Evolutionary conservation across 2,329 filamentous ascomycete species (phyloP), one percentile per base, ranked within the genome.

Genomic region (Epichloe bromicola): DNA sequence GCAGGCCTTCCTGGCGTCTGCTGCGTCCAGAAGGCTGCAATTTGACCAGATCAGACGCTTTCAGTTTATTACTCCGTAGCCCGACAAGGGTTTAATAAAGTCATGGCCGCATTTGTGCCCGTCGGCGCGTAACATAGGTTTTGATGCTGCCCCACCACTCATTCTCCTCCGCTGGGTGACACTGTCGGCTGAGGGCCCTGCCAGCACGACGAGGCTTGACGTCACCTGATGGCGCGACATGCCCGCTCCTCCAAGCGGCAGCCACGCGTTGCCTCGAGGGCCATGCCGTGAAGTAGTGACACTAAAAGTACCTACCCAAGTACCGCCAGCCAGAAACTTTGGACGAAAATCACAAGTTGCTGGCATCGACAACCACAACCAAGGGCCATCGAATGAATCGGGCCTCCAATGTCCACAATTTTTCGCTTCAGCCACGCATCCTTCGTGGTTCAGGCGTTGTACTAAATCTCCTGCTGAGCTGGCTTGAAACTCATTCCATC

Each of bases 211-310:
- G 8, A 20, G 19, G 44, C 44, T 34, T 14, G 14, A 42, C 38
- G 48, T 50, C 48, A 50, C 48, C 41, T 50, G 48, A 50, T 50
- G 34, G 10, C 48, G 48, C 48, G 48, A 39, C 48, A 33, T 19
- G 14, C 20, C 14, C 43, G 43, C 30, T 34, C n/a, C 43, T 30
- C 42, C 20, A 33, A 44, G 23, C 42, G 10, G 8, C 26, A 30
- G 7, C 26, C 30, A 36, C 26, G 43, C 30, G 30, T 19, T 36
- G 30, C 43, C 26, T 26, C 12, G 30, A 12, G n/a, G 11, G 8
- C 42, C n/a, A 8, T 23, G 26, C 14, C 20, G 12, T 8, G 42
- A 17, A 17, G 7, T 39, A 39, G 37, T 12, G 17, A 10, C 39
- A 8, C 17, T 30, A 30, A 30, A 30, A 30, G 26, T 30, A 30